Evolutionary conservation across 345 rosid species (phyloP).

Genomic region (Bruguiera sexangula): DNA sequence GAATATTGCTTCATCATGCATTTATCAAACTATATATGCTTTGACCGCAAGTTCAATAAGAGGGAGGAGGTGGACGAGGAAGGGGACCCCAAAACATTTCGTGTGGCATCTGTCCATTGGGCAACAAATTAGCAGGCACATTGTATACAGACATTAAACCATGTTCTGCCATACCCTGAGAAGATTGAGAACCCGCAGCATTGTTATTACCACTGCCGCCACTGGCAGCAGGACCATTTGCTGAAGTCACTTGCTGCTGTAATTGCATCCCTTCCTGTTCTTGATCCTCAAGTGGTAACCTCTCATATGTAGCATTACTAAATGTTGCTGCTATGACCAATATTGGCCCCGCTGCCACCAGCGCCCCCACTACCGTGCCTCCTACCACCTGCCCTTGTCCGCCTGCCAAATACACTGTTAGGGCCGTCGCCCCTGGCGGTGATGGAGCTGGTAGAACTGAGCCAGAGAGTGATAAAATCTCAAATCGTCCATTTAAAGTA

Average conservation of each 20-base stretch:
- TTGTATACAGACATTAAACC: constrained; percentile 60
- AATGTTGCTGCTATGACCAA: constrained; percentile 84
- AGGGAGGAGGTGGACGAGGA: constrained; percentile 64
- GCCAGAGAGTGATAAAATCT: constrained; percentile 79
- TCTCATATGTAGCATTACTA: constrained; percentile 73
- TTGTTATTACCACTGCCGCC: constrained; percentile 23
- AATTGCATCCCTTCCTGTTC: constrained; percentile 35
- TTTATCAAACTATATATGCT: no score
- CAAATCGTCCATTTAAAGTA: constrained; percentile 73
- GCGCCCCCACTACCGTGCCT: constrained; percentile 62
- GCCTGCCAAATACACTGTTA: constrained; percentile 77
- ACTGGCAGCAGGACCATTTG: constrained; percentile 7
- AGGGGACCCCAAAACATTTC: constrained; percentile 80
- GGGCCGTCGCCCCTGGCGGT: constrained; percentile 67
- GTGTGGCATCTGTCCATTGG: constrained; percentile 65
- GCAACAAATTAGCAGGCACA: constrained; percentile 60
- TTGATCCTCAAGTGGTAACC: constrained; percentile 69
- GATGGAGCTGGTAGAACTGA: constrained; percentile 72
- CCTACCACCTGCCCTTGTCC: constrained; percentile 93
- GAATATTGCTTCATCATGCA: no score
- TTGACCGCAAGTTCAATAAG: constrained; percentile 22
- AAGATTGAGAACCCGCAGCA: constrained; percentile 24
- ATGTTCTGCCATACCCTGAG: constrained; percentile 32
- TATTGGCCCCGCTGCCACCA: constrained; percentile 79
- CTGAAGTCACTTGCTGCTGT: constrained; percentile 38